Conservation (phyloP, 2,329 filamentous ascomycete genomes). For the Diaporthe caulivora region DNA sequence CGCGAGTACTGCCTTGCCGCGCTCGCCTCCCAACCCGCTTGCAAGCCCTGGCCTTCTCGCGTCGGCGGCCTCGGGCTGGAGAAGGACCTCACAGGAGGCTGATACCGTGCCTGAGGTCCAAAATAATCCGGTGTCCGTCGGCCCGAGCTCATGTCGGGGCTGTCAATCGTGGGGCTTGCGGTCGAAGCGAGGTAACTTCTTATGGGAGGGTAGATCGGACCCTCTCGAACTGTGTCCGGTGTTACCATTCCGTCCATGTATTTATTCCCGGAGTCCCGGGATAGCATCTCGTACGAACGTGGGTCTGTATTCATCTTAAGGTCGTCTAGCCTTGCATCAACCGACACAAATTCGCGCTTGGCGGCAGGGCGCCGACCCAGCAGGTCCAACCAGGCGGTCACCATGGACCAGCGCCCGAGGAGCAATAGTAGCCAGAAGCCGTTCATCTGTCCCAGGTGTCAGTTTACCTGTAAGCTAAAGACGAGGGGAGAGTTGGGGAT, state of each 20-base stretch:
- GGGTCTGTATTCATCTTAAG: constrained; percentile 66
- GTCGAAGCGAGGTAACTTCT: constrained; percentile 39
- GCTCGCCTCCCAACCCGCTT: constrained; percentile 58
- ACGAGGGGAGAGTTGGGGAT: not conserved
- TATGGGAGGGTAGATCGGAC: constrained; percentile 41
- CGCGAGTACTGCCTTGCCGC: constrained; percentile 47
- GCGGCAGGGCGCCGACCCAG: constrained; percentile 61
- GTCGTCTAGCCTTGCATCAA: constrained; percentile 76
- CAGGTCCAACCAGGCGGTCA: constrained; percentile 83
- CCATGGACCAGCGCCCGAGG: constrained; percentile 86
- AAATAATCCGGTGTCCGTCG: constrained; percentile 68
- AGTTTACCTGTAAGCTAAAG: constrained; percentile 30
- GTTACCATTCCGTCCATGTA: constrained; percentile 62
- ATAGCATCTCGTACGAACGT: constrained; percentile 86
- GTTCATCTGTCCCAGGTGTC: constrained; percentile 68
- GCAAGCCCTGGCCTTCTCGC: constrained; percentile 42
- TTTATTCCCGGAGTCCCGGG: constrained; percentile 63
- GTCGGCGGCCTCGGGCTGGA: constrained; percentile 66
- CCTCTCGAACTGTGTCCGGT: constrained; percentile 52
- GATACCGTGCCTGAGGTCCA: constrained; percentile 65
- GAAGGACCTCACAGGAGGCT: constrained; percentile 66
- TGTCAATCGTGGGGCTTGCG: constrained; percentile 37
- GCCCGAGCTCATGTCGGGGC: constrained; percentile 46
- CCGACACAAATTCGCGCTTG: constrained; percentile 88
- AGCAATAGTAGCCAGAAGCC: constrained; percentile 88